Evolutionary conservation across 2,329 filamentous ascomycete species (phyloP), one percentile per base, ranked within the genome.

Genomic region (Phaeosphaeria sp.): DNA sequence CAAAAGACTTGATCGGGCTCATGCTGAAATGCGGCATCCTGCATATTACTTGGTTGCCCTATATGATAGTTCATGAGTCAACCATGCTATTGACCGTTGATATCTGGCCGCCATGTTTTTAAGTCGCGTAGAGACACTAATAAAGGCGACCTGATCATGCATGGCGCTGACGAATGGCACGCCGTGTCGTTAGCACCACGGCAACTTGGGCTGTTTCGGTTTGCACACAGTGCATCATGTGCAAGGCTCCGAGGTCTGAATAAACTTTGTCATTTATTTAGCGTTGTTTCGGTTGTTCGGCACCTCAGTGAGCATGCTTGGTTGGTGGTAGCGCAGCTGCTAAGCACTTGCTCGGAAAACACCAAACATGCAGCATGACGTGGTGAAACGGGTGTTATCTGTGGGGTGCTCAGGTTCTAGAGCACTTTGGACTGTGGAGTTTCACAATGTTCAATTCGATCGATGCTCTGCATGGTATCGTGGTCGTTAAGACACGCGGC

Each of bases 231-330:
- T 18, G 15, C 21, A 46, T 46, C 44, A 46, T 25, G 44, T 46
- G 44, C 44, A 43, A 20, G 22, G 15, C n/a, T 22, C n/a, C 22
- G 40, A n/a, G 42, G 56, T 55, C 33, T 49, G 57, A 51, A 53
- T 51, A 52, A 36, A 40, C 45, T 55, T 47, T 50, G 40, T 46
- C 25, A 27, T 40, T 21, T 21, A 25, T 21, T 44, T 54, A 44
- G 52, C 44, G 36, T 49, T 6, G 6, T 25, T 47, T 53, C 51
- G 51, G 51, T 25, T 47, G 33, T 27, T 36, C 51, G 51, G 51
- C 51, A 53, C 17, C 30, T 25, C 22, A 39, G 7, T 13, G 18
- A 39, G 15, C n/a, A 7, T 36, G 27, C 27, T n/a, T n/a, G 27
- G 13, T 7, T 11, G 11, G 7, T 36, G 9, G 40, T 53, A 47